Conservation (phyloP, 257 asterid species). For the Solanum pennellii region DNA sequence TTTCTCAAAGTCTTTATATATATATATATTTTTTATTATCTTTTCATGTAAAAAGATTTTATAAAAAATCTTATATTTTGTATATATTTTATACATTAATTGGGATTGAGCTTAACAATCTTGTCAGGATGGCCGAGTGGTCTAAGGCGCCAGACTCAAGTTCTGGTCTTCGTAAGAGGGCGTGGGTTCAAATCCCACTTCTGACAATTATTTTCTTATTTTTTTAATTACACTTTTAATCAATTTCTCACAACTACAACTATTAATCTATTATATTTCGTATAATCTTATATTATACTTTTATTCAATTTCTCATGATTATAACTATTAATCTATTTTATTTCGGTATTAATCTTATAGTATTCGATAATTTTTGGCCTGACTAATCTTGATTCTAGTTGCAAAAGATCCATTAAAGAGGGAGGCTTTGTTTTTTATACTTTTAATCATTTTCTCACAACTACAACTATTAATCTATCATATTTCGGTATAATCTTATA, state of each 20-base stretch:
- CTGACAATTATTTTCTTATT: conserved; percentile 10
- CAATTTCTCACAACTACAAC: neutral
- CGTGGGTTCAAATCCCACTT: conserved; percentile 86
- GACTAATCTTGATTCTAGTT: too few relatives aligned
- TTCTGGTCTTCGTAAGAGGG: conserved; percentile 76
- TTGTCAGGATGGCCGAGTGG: conserved; percentile 95
- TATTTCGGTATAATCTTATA: neutral
- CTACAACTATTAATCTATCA: neutral
- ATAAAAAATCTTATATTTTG: too few relatives aligned
- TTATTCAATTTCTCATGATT: too few relatives aligned
- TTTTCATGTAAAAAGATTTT: neutral
- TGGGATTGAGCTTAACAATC: fast-evolving
- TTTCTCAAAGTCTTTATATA: neutral
- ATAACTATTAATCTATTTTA: too few relatives aligned
- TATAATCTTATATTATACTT: neutral
- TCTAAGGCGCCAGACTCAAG: conserved; percentile 99
- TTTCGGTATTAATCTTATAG: too few relatives aligned
- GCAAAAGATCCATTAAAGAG: neutral
- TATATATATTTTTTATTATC: neutral
- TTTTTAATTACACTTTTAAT: neutral
- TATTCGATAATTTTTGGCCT: too few relatives aligned
- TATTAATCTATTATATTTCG: neutral
- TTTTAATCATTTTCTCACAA: neutral
- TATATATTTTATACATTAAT: too few relatives aligned
- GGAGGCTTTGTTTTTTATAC: too few relatives aligned